phyloP scores from a whole-genome alignment of 2,329 filamentous ascomycete genomes.

The Pseudogymnoascus sp. region DNA sequence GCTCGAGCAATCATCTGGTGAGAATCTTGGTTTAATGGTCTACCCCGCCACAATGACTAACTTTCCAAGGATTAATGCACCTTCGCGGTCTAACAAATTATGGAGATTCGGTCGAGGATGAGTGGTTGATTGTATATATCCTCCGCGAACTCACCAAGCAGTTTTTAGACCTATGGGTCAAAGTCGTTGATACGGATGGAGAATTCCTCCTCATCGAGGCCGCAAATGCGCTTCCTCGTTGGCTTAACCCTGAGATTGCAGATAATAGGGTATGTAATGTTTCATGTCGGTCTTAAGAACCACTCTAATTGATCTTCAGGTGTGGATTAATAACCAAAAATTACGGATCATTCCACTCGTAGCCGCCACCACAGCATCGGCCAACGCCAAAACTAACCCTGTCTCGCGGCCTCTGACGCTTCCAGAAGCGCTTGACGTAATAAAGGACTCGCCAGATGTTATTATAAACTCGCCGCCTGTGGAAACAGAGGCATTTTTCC shows the following conservation, averaged over 20 bases:
- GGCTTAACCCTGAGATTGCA: slow-evolving; percentile 87
- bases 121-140: slow-evolving; percentile 92
- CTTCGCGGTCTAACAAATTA: slow-evolving; percentile 76
- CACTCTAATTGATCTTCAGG: slow-evolving; percentile 31
- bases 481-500: slow-evolving; percentile 84
- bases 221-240: slow-evolving; percentile 75
- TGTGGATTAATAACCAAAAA: slow-evolving; percentile 77
- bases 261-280: slow-evolving; percentile 53
- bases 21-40: slow-evolving; percentile 19
- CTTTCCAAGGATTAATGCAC: slow-evolving; percentile 41
- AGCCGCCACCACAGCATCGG: slow-evolving; percentile 27
- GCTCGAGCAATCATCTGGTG: slow-evolving; percentile 49
- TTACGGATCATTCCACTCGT: slow-evolving; percentile 62
- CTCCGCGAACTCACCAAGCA: slow-evolving; percentile 70
- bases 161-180: slow-evolving; percentile 69
- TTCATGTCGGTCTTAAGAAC: not conserved
- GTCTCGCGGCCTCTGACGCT: slow-evolving; percentile 47
- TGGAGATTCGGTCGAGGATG: slow-evolving; percentile 90
- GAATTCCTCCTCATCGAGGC: slow-evolving; percentile 94
- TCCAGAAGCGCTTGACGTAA: slow-evolving; percentile 51
- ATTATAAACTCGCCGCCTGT: slow-evolving; percentile 66
- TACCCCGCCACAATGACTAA: slow-evolving; percentile 7
- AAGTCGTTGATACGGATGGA: slow-evolving; percentile 79
- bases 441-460: slow-evolving; percentile 46
- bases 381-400: slow-evolving; percentile 29